Conservation (phyloP, 1,139 yeast species). For the Ogataea hybrid region DNA sequence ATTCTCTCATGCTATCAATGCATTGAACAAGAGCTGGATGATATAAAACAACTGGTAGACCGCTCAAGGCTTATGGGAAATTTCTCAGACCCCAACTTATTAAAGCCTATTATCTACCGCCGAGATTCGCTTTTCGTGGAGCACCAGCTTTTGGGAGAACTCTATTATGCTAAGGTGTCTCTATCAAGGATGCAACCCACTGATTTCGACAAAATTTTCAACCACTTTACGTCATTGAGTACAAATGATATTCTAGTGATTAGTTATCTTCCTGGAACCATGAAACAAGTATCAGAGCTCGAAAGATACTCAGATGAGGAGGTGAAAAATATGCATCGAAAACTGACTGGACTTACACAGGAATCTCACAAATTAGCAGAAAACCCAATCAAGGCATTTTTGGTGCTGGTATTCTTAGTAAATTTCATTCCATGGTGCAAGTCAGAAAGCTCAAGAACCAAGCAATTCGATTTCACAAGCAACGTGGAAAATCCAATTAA, state of each 20-base stretch:
- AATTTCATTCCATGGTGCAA: constrained; percentile 75
- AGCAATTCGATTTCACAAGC: constrained; percentile 41
- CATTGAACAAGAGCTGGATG: constrained; percentile 53
- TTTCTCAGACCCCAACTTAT: constrained; percentile 45
- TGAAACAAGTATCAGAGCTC: constrained; percentile 42
- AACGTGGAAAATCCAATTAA: constrained; percentile 51
- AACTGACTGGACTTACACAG: no score
- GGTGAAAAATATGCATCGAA: no score
- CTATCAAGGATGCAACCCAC: constrained; percentile 19
- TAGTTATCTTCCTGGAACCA: constrained; percentile 51
- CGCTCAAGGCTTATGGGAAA: constrained; percentile 60
- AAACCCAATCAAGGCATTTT: constrained; percentile 57
- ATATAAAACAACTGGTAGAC: constrained; percentile 62
- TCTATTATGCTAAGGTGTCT: constrained; percentile 45
- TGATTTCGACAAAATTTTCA: constrained; percentile 38
- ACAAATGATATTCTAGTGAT: constrained; percentile 49
- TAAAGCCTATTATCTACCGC: constrained; percentile 54
- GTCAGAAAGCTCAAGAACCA: constrained; percentile 31
- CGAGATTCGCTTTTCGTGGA: constrained; percentile 60
- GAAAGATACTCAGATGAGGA: constrained; percentile 33
- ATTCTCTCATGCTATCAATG: constrained; percentile 50
- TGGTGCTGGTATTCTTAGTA: constrained; percentile 59
- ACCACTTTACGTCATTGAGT: constrained; percentile 42
- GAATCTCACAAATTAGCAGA: no score
- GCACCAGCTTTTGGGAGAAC: constrained; percentile 72